phyloP scores from a whole-genome alignment of 2,329 filamentous ascomycete species.

The Lachnellula arida region DNA sequence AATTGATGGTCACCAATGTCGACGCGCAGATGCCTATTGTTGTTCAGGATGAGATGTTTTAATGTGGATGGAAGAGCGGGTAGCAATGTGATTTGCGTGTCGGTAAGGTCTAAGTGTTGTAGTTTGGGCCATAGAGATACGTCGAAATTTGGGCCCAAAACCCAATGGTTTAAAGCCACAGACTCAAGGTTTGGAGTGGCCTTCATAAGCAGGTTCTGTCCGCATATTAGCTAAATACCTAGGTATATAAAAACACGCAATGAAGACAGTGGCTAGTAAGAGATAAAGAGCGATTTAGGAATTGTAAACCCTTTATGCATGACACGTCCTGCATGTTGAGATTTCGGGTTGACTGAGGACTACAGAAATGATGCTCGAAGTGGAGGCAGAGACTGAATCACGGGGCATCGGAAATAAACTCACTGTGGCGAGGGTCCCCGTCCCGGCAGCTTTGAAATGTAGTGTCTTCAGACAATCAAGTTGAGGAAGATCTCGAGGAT shows the following conservation, averaged over 20 bases:
- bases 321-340: too few relatives aligned
- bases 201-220: constrained; percentile 16
- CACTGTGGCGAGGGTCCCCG: constrained; percentile 17
- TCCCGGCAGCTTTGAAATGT: constrained; percentile 1
- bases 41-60: constrained; percentile 21
- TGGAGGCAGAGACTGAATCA: background rate
- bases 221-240: constrained; percentile 3
- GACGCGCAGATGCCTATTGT: constrained; percentile 10
- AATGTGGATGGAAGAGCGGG: constrained; percentile 26
- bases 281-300: too few relatives aligned
- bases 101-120: constrained; percentile 22
- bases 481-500: constrained; percentile 11
- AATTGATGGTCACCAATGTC: constrained; percentile 1
- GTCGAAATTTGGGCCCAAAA: constrained; percentile 6
- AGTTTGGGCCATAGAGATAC: constrained; percentile 17
- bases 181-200: constrained; percentile 19
- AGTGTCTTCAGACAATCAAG: constrained; percentile 18
- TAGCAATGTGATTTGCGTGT: constrained; percentile 10
- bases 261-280: too few relatives aligned
- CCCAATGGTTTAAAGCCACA: constrained; percentile 17
- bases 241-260: background rate
- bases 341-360: background rate
- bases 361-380: background rate
- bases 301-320: too few relatives aligned
- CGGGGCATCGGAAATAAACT: constrained; percentile 1